phyloP scores from a whole-genome alignment of 177 flowering plant genomes.

The Vitis hybrid region DNA sequence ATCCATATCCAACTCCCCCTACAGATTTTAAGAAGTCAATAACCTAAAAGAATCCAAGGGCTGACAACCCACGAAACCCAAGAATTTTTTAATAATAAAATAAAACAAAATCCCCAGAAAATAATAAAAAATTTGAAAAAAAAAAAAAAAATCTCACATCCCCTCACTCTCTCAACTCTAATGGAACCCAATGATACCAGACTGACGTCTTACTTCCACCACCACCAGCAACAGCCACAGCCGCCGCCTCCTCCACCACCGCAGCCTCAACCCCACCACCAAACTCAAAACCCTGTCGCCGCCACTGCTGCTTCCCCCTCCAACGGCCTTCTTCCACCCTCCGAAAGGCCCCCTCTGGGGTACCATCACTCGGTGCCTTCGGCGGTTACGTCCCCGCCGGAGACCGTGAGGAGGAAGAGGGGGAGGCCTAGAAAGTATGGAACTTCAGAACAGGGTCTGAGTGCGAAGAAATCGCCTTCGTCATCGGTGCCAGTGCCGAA shows the following conservation, averaged over 20 bases:
- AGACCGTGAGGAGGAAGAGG: constrained; percentile 54
- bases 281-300: constrained; percentile 10
- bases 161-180: constrained; percentile 9
- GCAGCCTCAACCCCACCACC: constrained; percentile 14
- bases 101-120: too few species aligned
- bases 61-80: too few species aligned
- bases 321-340: constrained; percentile 27
- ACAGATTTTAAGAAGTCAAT: too few species aligned
- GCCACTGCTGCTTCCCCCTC: constrained; percentile 20
- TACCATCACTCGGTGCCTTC: constrained; percentile 53
- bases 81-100: too few species aligned
- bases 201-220: constrained; percentile 29
- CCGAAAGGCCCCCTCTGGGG: constrained; percentile 21
- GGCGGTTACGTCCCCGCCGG: constrained; percentile 38
- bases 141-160: constrained; percentile 5
- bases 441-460: constrained; percentile 51
- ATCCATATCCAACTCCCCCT: too few species aligned
- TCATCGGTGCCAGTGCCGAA: constrained; percentile 23
- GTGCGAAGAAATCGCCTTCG: constrained; percentile 41
- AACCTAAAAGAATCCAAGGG: too few species aligned
- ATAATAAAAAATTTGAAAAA: constrained; percentile 2
- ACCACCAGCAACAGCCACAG: constrained; percentile 8
- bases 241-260: constrained; percentile 11
- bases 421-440: constrained; percentile 83
- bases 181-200: constrained; percentile 45